phyloP scores from a whole-genome alignment of 1,284 basidiomycete species.

The Fomitopsis betulina region DNA sequence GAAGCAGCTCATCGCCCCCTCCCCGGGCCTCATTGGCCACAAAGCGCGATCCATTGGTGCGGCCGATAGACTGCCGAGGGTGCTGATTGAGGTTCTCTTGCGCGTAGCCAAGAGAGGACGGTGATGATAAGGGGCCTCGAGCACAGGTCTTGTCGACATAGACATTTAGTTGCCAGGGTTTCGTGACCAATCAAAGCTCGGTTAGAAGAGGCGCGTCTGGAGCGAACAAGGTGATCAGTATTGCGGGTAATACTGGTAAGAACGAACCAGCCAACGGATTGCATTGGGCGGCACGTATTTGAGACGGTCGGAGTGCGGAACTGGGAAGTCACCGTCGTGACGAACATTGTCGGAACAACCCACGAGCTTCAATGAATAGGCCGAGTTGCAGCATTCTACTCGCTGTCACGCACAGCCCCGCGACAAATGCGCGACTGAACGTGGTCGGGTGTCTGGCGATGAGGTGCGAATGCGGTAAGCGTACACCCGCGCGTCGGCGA shows the following conservation, averaged over 20 bases:
- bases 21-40: background rate
- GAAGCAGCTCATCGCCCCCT: background rate
- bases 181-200: background rate
- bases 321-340: background rate
- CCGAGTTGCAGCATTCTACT: background rate
- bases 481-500: background rate
- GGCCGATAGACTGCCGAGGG: background rate
- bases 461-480: background rate
- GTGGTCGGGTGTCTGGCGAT: background rate
- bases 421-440: background rate
- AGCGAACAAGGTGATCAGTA: background rate
- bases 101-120: background rate
- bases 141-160: background rate
- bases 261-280: background rate
- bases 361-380: conserved; percentile 1
- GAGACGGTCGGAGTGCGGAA: background rate
- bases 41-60: background rate
- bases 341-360: conserved; percentile 1
- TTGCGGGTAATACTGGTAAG: background rate
- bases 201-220: background rate
- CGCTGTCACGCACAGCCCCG: conserved; percentile 2
- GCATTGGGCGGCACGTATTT: background rate
- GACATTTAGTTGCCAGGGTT: background rate
- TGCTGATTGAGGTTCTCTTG: background rate
- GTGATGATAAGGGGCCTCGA: background rate